phyloP scores from a whole-genome alignment of 352 stramenopile genomes.

The Globisporangium recalcitrans region DNA sequence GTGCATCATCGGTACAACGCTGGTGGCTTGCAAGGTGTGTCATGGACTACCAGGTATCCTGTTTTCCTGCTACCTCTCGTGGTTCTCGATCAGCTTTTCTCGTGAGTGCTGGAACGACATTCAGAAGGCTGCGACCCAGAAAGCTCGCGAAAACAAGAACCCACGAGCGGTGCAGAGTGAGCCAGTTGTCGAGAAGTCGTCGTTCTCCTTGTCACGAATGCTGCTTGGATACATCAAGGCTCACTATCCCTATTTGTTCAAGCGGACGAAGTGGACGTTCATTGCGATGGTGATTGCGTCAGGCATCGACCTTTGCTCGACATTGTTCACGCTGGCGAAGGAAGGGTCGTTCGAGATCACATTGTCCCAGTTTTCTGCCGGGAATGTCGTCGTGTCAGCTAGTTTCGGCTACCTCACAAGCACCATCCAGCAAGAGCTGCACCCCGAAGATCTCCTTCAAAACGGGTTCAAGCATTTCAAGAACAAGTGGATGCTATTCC shows the following conservation, averaged over 20 bases:
- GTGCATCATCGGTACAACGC: constrained; percentile 42
- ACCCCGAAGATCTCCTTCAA: constrained; percentile 46
- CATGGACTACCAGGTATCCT: constrained; percentile 33
- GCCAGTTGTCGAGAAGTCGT: not conserved
- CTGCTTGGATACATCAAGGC: constrained; percentile 26
- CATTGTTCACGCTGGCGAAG: constrained; percentile 42
- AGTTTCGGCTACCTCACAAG: constrained; percentile 66
- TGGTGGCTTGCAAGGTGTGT: constrained; percentile 42
- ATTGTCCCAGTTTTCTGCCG: constrained; percentile 71
- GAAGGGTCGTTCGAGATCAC: constrained; percentile 36
- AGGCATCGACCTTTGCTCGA: constrained; percentile 63
- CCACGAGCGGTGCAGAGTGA: not conserved
- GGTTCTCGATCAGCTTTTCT: constrained; percentile 65
- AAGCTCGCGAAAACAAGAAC: not conserved
- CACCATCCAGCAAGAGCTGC: constrained; percentile 51
- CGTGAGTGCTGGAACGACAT: constrained; percentile 74
- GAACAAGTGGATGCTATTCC: constrained; percentile 73
- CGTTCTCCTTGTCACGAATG: constrained; percentile 14
- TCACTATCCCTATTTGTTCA: constrained; percentile 56
- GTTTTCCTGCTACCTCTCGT: constrained; percentile 56
- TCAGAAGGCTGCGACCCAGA: constrained; percentile 20
- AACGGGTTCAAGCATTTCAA: constrained; percentile 54
- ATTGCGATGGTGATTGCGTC: constrained; percentile 66
- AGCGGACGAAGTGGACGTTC: constrained; percentile 74
- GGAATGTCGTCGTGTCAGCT: constrained; percentile 63